A percentile compares a stretch with the other conserved stretches of the same genome.
phyloP scores from a whole-genome alignment of 83 land plant genomes.

The Isoetes engelmannii region DNA sequence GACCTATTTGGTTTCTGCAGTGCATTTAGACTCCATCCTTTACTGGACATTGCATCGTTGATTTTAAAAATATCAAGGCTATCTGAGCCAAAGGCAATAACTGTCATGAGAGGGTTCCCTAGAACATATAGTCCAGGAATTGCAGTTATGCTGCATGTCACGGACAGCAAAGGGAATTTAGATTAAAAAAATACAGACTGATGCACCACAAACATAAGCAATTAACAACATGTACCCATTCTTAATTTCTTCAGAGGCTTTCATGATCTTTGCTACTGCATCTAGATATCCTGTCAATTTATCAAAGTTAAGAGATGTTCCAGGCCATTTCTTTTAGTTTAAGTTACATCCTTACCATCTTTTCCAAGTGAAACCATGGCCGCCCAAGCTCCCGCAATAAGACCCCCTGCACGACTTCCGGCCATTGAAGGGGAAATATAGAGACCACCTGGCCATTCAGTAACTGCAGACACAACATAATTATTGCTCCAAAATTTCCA shows the following conservation, averaged over 20 bases:
- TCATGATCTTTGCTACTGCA: slow-evolving; percentile 64
- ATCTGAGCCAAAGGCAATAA: slow-evolving; percentile 83
- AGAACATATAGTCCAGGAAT: slow-evolving; percentile 69
- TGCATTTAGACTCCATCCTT: slow-evolving; percentile 97
- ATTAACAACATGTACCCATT: slow-evolving; percentile 50
- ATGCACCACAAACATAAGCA: slow-evolving; percentile 1
- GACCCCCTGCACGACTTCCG: slow-evolving; percentile 89
- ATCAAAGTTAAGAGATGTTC: neutral
- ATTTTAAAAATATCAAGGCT: slow-evolving; percentile 82
- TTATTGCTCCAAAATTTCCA: no score
- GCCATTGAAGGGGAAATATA: slow-evolving; percentile 94
- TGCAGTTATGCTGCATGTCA: slow-evolving; percentile 52
- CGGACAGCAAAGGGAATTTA: neutral
- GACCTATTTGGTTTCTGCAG: slow-evolving; percentile 94
- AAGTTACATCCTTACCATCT: slow-evolving; percentile 45
- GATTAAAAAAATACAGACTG: neutral
- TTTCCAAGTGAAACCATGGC: slow-evolving; percentile 85
- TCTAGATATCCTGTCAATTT: slow-evolving; percentile 65
- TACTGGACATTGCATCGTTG: slow-evolving; percentile 70
- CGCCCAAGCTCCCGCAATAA: slow-evolving; percentile 99
- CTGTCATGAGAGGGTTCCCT: slow-evolving; percentile 98
- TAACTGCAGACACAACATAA: slow-evolving; percentile 41
- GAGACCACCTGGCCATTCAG: slow-evolving; percentile 96
- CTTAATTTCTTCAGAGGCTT: slow-evolving; percentile 64
- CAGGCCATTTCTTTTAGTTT: no score